Evolutionary conservation across 108 stramenopile genomes (phyloP), one percentile per base, ranked within the genome.

Genomic region (Cylindrotheca closterium): DNA sequence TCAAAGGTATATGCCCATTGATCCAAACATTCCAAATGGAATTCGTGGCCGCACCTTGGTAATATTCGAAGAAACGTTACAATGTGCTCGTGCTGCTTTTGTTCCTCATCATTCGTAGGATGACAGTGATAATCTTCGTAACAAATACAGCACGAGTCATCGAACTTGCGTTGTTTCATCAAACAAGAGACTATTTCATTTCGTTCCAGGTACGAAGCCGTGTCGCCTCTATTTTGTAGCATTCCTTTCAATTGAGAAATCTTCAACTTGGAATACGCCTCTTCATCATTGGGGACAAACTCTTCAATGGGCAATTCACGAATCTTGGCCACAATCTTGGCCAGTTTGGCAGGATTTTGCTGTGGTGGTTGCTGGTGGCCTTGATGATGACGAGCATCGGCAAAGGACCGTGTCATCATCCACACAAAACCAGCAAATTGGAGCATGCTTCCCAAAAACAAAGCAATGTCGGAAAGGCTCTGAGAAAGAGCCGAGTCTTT

Each of bases 1-100:
- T 68, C 74, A 63, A 80, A 85, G 1, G 80, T 81, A 28, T 59
- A 58, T 31, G 77, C 83, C 83, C 83, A 85, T 37, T 81, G 58
- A 65, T 79, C 80, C 18, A 85, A 57, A 59, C 83, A 85, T 30
- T 51, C 53, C 55, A 73, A 28, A 47, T 85, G 83, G 22, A 85
- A 79, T 58, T 85, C 83, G 65, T 85, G 83, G 53, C 58, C 54
- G 33, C 83, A 85, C 23, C 23, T 47, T 5, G 83, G 80, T 46
- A 81, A 58, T 31, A 84, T 55, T 29, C 79, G 70, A 27, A 84
- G 55, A 42, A 42, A 42, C 37, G 37, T 42, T n/a, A n/a, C n/a
- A n/a, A n/a, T n/a, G n/a, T n/a, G n/a, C n/a, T n/a, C n/a, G n/a
- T n/a, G n/a, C n/a, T n/a, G n/a, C n/a, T n/a, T n/a, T 15, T 7